Evolutionary conservation across 2,329 filamentous ascomycete species (phyloP), one percentile per base, ranked within the genome.

Genomic region (Sarocladium brachiariae): DNA sequence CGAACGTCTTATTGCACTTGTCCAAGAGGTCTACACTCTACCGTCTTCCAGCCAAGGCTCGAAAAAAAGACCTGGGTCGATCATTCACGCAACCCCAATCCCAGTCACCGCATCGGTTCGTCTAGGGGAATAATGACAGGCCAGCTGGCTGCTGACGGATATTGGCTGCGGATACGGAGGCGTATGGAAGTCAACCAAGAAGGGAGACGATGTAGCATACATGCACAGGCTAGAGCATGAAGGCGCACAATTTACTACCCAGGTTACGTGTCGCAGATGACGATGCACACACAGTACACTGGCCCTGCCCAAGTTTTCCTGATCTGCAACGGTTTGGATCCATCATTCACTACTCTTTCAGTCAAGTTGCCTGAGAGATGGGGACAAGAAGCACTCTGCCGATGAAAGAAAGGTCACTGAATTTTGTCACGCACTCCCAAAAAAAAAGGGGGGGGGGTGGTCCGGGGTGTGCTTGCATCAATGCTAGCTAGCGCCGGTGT

Each of bases 401-500:
- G 19, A 33, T 33, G n/a, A 47, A 18, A 33, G 27, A 25, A 16
- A 43, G 39, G 39, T 43, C 39, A 43, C 25, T 11, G 31, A 31
- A 47, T 47, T 47, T 47, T 47, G 43, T 47, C 43, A 33, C n/a
- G n/a, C n/a, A n/a, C n/a, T n/a, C n/a, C n/a, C n/a, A n/a, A n/a
- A n/a, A n/a, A n/a, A n/a, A n/a, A n/a, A n/a, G n/a, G n/a, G n/a
- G n/a, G n/a, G n/a, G n/a, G n/a, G n/a, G n/a, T n/a, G 27, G 43
- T 21, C 43, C 25, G 30, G 27, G 33, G 46, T 30, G 30, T 37
- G 30, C 46, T 23, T 30, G 24, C 31, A 49, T 35, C 30, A 21
- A 31, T 35, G 46, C 46, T 49, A 49, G 46, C 46, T 49, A 49
- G 46, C 46, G 46, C 33, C 46, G 46, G 46, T 21, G 46, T 24